Base-by-base conservation (phyloP, 495 filamentous ascomycete species). In the Aspergillus coremiiformis region DNA sequence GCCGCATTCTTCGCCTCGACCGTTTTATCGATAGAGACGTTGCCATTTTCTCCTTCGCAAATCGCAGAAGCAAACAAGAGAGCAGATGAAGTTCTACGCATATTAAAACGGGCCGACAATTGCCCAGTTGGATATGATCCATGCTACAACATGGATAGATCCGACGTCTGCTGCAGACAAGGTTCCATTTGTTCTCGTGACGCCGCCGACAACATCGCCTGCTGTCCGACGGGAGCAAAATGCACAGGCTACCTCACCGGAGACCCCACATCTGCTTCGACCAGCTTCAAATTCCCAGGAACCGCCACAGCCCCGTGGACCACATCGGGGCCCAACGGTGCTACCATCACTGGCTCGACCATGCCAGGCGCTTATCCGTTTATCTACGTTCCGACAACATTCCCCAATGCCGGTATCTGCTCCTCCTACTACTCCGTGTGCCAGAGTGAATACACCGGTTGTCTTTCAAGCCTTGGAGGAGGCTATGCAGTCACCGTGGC, bases 341-440 rank as follows among this genome's bases (percentile, higher is more conserved):
- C 74, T 15, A 68, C 73, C 0, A 65, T 68, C 9, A 77, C 72
- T 30, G 76, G 72, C 33, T 73, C 72, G 6, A 70, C 75, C 0
- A 56, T 72, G 5, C 43, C 70, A 1, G 68, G 62, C 22, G 71
- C 72, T 2, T 90, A 84, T 60, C 77, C 83, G 11, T 89, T 87
- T 61, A 70, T 84, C 27, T 78, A 76, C 57, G 74, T 88, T 48
- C 80, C 82, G 26, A 89, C 86, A 1, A 77, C 76, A 37, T 87
- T 87, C 54, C 60, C 70, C 43, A 80, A 86, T 54, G 66, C 76
- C 15, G 78, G 71, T n/a, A 71, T 72, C 9, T 90, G 86, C 68
- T 78, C 83, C 1, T 78, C 81, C 11, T 86, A 86, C 57, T 79
- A 84, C 64, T 79, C 73, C 32, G 71, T 78, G 42, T 90, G 86